Conservation (phyloP, 192 early-diverging fungal species). For the Backusella westeae region DNA sequence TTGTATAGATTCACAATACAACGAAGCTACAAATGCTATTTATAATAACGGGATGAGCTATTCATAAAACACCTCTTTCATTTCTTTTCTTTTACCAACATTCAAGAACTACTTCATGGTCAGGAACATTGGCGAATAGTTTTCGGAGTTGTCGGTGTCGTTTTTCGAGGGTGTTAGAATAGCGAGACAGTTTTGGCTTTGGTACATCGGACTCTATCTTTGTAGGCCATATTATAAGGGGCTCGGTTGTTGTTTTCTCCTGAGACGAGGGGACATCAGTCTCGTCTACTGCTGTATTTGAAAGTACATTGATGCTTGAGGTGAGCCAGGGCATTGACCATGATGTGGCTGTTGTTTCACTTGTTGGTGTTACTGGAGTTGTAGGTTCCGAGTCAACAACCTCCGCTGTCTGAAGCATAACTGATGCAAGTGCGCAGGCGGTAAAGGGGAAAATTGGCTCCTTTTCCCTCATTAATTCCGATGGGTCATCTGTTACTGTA, state of each 20-base stretch:
- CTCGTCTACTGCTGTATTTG: not conserved
- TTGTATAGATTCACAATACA: constrained; percentile 17
- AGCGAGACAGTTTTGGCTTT: constrained; percentile 13
- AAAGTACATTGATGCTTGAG: constrained; percentile 27
- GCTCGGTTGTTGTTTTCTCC: not conserved
- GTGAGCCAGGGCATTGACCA: constrained; percentile 35
- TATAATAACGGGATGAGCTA: not conserved
- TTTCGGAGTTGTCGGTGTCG: constrained; percentile 24
- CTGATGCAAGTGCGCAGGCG: constrained; percentile 16
- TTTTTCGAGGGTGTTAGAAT: constrained; percentile 1
- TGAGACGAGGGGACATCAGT: not conserved
- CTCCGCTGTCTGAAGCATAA: constrained; percentile 17
- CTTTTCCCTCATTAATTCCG: not conserved
- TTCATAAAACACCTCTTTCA: not conserved
- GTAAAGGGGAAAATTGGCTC: not conserved
- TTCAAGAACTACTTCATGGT: constrained; percentile 31
- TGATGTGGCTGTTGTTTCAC: not conserved
- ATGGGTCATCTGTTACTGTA: not conserved
- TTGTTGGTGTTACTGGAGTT: not conserved
- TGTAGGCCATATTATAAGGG: constrained; percentile 28
- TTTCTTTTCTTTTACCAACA: constrained; percentile 13
- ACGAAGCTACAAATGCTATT: constrained; percentile 23
- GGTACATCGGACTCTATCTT: constrained; percentile 20
- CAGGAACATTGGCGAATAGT: constrained; percentile 18
- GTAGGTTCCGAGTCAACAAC: not conserved